These are phyloP conservation scores for Fusarium armeniacum DNA, from an alignment of 2,329 filamentous ascomycete species.

Conservation along the genomic window DNA sequence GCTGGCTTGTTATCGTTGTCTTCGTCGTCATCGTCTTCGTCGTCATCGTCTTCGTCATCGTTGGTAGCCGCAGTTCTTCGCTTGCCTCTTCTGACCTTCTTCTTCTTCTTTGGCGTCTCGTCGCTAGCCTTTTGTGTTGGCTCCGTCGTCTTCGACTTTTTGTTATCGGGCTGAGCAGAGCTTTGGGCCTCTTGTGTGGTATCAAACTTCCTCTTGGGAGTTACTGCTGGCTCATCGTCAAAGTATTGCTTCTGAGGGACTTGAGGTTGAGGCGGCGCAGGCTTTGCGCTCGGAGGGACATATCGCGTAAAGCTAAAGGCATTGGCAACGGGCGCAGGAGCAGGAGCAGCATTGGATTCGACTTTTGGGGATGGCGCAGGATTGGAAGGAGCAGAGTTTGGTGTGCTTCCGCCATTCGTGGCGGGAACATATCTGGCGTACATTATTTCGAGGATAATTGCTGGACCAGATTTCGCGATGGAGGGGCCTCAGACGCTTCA, in stretches of 20 bases:
- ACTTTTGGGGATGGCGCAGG: not conserved
- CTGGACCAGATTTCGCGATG: slow-evolving; percentile 26
- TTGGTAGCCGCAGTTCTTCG: slow-evolving; percentile 37
- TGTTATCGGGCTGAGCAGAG: slow-evolving; percentile 52
- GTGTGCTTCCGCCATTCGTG: slow-evolving; percentile 39
- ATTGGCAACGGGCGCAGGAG: slow-evolving; percentile 25
- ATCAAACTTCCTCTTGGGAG: slow-evolving; percentile 57
- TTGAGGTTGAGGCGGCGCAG: slow-evolving; percentile 17
- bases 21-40: slow-evolving; percentile 8
- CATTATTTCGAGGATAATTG: slow-evolving; percentile 50
- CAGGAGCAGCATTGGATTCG: slow-evolving; percentile 3
- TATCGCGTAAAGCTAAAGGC: slow-evolving; percentile 59
- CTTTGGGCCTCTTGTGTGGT: slow-evolving; percentile 49
- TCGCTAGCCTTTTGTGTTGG: slow-evolving; percentile 21
- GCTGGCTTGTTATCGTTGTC: slow-evolving; percentile 34
- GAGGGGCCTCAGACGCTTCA: slow-evolving; percentile 31
- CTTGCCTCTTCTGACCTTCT: slow-evolving; percentile 46
- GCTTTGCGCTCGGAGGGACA: slow-evolving; percentile 53
- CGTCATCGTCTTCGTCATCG: slow-evolving; percentile 18
- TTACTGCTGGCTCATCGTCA: slow-evolving; percentile 49
- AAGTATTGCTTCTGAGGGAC: slow-evolving; percentile 47
- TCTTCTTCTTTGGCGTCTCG: slow-evolving; percentile 46
- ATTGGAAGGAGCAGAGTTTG: not conserved
- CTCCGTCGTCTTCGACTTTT: slow-evolving; percentile 53
- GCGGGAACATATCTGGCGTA: slow-evolving; percentile 62